A percentile compares a stretch with the other conserved stretches of the same genome.
phyloP scores from a whole-genome alignment of 208 protist species.

The Zelonia costaricensis region DNA sequence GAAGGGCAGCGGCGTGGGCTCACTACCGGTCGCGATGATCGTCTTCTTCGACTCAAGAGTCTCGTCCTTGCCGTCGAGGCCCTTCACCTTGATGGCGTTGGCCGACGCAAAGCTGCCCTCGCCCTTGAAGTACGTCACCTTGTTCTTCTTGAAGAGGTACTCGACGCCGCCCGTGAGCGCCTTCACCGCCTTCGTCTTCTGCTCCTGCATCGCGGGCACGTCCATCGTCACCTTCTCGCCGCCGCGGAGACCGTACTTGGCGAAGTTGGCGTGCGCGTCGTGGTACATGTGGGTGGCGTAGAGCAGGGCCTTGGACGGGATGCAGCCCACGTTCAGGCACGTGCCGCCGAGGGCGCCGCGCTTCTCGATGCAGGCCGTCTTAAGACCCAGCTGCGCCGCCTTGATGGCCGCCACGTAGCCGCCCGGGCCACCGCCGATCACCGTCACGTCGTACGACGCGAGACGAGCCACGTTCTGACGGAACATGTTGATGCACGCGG shows the following conservation, averaged over 20 bases:
- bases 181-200: slow-evolving; percentile 96
- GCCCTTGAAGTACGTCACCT: slow-evolving; percentile 97
- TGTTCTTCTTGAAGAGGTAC: slow-evolving; percentile 99
- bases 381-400: slow-evolving; percentile 99
- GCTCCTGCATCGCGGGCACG: slow-evolving; percentile 94
- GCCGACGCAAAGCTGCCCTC: slow-evolving; percentile 83
- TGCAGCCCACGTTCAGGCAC: slow-evolving; percentile 99
- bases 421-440: slow-evolving; percentile 99
- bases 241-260: slow-evolving; percentile 89
- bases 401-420: slow-evolving; percentile 99
- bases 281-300: slow-evolving; percentile 98
- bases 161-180: slow-evolving; percentile 97
- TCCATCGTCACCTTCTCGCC: slow-evolving; percentile 93
- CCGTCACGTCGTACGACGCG: slow-evolving; percentile 95
- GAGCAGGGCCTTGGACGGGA: slow-evolving; percentile 99
- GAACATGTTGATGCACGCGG: slow-evolving; percentile 45
- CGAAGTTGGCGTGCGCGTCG: slow-evolving; percentile 94
- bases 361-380: slow-evolving; percentile 99
- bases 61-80: slow-evolving; percentile 90
- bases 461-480: slow-evolving; percentile 43
- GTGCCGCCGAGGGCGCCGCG: slow-evolving; percentile 97
- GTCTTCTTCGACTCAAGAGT: slow-evolving; percentile 96
- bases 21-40: slow-evolving; percentile 99
- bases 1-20: slow-evolving; percentile 93
- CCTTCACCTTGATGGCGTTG: slow-evolving; percentile 76